Percentiles rank a stretch among this genome's conserved stretches.
Conservation (phyloP, 495 filamentous ascomycete genomes). For the Schizothecium vesticola region DNA sequence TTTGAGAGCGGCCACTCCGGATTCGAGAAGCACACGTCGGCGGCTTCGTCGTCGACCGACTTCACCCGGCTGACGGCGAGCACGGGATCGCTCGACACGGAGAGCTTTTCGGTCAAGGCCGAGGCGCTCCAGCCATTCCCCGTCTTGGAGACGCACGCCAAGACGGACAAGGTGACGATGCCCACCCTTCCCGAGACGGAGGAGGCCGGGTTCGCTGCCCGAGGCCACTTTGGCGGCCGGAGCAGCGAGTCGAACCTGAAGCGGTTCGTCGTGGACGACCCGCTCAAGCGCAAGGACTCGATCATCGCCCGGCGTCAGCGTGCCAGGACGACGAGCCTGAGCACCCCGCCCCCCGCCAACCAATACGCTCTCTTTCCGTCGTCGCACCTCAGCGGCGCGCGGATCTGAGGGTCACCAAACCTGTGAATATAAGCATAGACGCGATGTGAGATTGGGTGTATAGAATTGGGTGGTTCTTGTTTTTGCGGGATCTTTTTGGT, state of each 20-base stretch:
- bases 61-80: slow-evolving; percentile 41
- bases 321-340: slow-evolving; percentile 32
- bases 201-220: slow-evolving; percentile 13
- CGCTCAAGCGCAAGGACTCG: slow-evolving; percentile 23
- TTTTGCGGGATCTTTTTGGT: neutral
- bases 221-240: slow-evolving; percentile 20
- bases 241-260: slow-evolving; percentile 30
- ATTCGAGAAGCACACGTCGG: slow-evolving; percentile 42
- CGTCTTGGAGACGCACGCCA: slow-evolving; percentile 19
- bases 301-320: slow-evolving; percentile 24
- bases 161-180: slow-evolving; percentile 23
- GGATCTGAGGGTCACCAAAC: slow-evolving; percentile 17
- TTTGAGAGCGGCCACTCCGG: slow-evolving; percentile 22
- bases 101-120: slow-evolving; percentile 19
- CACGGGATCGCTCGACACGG: slow-evolving; percentile 36
- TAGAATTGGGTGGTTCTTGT: neutral
- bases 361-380: slow-evolving; percentile 39
- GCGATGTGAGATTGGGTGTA: neutral
- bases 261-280: slow-evolving; percentile 19
- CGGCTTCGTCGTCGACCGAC: slow-evolving; percentile 37
- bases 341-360: slow-evolving; percentile 35
- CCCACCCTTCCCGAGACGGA: slow-evolving; percentile 30
- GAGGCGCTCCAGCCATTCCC: slow-evolving; percentile 25
- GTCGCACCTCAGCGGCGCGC: slow-evolving; percentile 18
- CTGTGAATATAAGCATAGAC: neutral